Evolutionary conservation across 225 moss, liverwort and hornwort species (phyloP).

Genomic region (Anthoceros angustus): DNA sequence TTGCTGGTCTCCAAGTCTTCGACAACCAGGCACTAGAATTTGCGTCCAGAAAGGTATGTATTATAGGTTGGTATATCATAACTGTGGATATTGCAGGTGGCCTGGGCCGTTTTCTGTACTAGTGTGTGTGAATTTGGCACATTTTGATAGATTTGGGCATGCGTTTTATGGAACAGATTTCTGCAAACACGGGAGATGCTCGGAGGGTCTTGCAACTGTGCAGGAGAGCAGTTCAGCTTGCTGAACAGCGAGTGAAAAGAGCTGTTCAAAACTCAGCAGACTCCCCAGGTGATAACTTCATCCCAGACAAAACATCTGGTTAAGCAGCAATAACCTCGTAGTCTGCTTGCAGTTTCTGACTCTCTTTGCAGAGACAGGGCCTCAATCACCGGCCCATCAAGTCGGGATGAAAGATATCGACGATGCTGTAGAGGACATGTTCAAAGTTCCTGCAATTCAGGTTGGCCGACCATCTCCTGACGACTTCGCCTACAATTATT

Average conservation of each 20-base stretch:
- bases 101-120: background rate
- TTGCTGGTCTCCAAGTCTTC: constrained; percentile 65
- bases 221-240: constrained; percentile 71
- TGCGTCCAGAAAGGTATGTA: constrained; percentile 75
- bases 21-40: constrained; percentile 95
- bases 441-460: constrained; percentile 87
- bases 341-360: constrained; percentile 9
- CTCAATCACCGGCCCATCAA: constrained; percentile 15
- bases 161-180: constrained; percentile 30
- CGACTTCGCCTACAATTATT: background rate
- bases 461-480: constrained; percentile 11
- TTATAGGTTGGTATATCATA: background rate
- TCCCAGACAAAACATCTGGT: constrained; percentile 6
- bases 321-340: constrained; percentile 5
- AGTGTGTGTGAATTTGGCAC: background rate
- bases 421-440: constrained; percentile 83
- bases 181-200: constrained; percentile 87
- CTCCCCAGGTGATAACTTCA: constrained; percentile 8
- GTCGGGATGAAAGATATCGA: constrained; percentile 78
- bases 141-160: background rate
- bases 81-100: background rate
- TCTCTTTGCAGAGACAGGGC: constrained; percentile 3
- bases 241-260: constrained; percentile 36
- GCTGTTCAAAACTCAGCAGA: constrained; percentile 9
- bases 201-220: constrained; percentile 90